Evolutionary conservation across 371 early-diverging fungal genomes (phyloP).

Genomic region (Mucor saturninus): DNA sequence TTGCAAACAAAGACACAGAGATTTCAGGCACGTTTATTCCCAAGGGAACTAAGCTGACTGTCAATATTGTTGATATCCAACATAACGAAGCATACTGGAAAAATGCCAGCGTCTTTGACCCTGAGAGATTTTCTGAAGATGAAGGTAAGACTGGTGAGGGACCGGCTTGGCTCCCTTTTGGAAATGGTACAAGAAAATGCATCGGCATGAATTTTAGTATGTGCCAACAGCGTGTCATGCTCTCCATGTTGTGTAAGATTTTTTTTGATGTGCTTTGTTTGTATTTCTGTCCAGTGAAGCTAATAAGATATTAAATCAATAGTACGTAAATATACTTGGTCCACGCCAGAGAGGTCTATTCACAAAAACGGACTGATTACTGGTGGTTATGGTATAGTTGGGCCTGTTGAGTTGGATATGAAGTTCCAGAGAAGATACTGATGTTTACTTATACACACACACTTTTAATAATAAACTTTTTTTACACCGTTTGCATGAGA

Average conservation of each 20-base stretch:
- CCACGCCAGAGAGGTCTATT: neutral
- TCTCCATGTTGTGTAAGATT: conserved; percentile 43
- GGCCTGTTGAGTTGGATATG: neutral
- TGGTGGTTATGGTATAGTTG: neutral
- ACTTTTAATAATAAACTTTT: too few relatives aligned
- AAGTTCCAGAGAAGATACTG: conserved; percentile 5
- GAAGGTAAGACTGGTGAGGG: neutral
- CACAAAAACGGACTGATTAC: neutral
- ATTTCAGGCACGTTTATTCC: conserved; percentile 51
- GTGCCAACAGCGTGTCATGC: conserved; percentile 47
- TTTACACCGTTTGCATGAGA: too few relatives aligned
- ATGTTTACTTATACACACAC: too few relatives aligned
- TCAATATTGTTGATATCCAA: conserved; percentile 42
- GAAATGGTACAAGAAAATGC: conserved; percentile 36
- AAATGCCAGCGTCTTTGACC: conserved; percentile 8
- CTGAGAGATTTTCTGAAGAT: conserved; percentile 15
- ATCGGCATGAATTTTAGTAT: conserved; percentile 55
- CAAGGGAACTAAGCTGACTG: conserved; percentile 43
- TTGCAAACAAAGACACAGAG: conserved; percentile 39
- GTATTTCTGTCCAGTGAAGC: neutral
- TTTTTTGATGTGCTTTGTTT: neutral
- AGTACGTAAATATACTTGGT: conserved; percentile 11
- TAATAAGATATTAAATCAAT: neutral
- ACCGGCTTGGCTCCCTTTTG: conserved; percentile 42
- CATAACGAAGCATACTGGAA: conserved; percentile 38